Conservation (phyloP, 108 stramenopile species). For the Tribonema minus region DNA sequence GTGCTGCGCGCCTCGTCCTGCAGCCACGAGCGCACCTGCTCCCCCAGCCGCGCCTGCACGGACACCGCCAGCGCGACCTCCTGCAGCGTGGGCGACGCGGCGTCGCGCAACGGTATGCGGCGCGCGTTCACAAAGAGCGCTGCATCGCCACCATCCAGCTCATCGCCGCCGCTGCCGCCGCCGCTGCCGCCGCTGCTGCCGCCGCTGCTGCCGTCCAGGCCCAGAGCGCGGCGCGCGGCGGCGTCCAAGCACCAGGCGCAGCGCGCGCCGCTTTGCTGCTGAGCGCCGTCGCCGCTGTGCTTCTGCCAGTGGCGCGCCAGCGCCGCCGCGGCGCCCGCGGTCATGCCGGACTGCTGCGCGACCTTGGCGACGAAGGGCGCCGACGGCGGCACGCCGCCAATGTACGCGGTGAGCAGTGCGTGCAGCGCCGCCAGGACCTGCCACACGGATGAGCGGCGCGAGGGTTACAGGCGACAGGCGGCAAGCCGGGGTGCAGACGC, state of each 20-base stretch:
- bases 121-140: background rate
- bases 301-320: too few relatives aligned
- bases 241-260: background rate
- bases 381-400: too few relatives aligned
- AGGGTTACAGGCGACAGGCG: too few relatives aligned
- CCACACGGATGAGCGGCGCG: too few relatives aligned
- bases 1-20: background rate
- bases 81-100: background rate
- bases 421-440: too few relatives aligned
- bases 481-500: too few relatives aligned
- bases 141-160: background rate
- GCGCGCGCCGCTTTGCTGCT: background rate
- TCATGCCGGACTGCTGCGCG: background rate
- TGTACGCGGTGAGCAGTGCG: too few relatives aligned
- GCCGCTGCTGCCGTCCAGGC: background rate
- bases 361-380: too few relatives aligned
- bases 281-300: too few relatives aligned
- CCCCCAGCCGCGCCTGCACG: background rate
- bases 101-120: background rate
- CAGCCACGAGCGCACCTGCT: background rate
- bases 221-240: background rate
- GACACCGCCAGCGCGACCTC: background rate
- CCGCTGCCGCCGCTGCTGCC: background rate
- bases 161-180: background rate
- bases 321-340: constrained; percentile 1